Evolutionary conservation across 352 stramenopile genomes (phyloP).

Genomic region (Phytopythium oedochilum): DNA sequence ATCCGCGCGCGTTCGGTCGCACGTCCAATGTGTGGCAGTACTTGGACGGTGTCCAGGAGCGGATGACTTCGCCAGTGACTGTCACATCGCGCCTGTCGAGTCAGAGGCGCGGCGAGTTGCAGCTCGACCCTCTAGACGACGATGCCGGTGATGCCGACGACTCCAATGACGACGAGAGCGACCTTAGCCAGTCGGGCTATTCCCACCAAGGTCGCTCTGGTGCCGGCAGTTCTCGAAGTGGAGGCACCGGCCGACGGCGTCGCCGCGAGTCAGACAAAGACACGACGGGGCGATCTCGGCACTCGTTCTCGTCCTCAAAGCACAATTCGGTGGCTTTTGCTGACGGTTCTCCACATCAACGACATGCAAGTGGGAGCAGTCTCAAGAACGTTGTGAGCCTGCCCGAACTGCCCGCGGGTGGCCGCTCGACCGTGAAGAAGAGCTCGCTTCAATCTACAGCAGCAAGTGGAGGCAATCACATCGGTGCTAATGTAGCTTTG

Average conservation of each 20-base stretch:
- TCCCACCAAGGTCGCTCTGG: background rate
- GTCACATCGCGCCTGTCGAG: background rate
- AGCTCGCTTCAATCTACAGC: background rate
- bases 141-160: slow-evolving; percentile 11
- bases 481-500: slow-evolving; percentile 4
- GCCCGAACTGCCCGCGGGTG: slow-evolving; percentile 21
- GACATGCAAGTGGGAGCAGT: slow-evolving; percentile 6
- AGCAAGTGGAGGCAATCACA: background rate
- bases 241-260: background rate
- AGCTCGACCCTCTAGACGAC: slow-evolving; percentile 2
- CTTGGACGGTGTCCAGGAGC: slow-evolving; percentile 42
- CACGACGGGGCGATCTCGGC: too few relatives aligned
- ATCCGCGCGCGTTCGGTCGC: slow-evolving; percentile 49
- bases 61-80: slow-evolving; percentile 13
- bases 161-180: background rate
- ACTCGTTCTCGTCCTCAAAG: background rate
- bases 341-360: background rate
- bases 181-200: background rate
- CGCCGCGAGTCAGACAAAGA: background rate
- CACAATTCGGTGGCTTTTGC: background rate
- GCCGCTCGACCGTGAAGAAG: slow-evolving; percentile 7
- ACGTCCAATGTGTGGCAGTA: slow-evolving; percentile 78
- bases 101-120: slow-evolving; percentile 3
- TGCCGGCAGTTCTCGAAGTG: background rate
- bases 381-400: slow-evolving; percentile 30